Percentiles rank a stretch among this genome's conserved stretches.
phyloP scores from a whole-genome alignment of 2,329 filamentous ascomycete species.

The Aureobasidium mangrovei region DNA sequence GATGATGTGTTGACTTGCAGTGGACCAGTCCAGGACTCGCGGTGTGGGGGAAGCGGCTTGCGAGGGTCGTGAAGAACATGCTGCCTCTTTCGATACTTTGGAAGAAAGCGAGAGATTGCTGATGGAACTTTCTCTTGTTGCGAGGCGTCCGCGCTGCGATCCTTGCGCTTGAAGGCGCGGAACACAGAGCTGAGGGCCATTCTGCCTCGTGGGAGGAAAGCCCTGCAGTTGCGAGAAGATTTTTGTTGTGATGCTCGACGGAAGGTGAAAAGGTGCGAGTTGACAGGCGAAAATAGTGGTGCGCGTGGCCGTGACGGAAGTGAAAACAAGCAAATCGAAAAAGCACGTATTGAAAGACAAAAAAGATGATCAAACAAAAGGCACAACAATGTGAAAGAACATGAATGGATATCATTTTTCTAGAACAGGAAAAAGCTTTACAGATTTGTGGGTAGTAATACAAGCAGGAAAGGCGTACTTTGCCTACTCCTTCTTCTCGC shows the following conservation, averaged over 20 bases:
- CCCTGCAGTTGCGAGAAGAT: background rate
- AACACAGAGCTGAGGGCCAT: background rate
- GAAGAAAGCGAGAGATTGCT: background rate
- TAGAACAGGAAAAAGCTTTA: slow-evolving; percentile 3
- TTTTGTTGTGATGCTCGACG: too few relatives aligned
- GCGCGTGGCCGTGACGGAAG: background rate
- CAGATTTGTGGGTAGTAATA: slow-evolving; percentile 9
- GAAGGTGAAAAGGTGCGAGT: too few relatives aligned
- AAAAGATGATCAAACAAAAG: background rate
- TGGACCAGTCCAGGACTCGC: background rate
- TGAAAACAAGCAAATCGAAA: background rate
- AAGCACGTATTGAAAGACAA: background rate
- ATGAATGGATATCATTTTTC: slow-evolving; percentile 9
- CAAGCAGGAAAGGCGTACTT: background rate
- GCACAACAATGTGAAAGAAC: background rate
- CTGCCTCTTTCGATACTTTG: background rate
- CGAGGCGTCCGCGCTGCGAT: background rate
- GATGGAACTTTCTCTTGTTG: background rate
- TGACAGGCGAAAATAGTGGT: too few relatives aligned
- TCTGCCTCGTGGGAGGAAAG: background rate
- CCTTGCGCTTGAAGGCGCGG: background rate
- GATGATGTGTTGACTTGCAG: background rate
- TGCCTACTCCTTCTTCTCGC: slow-evolving; percentile 12
- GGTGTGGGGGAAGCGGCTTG: background rate
- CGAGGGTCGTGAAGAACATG: background rate